Conservation (phyloP, 106 monocot species). For the Narthecium ossifragum region DNA sequence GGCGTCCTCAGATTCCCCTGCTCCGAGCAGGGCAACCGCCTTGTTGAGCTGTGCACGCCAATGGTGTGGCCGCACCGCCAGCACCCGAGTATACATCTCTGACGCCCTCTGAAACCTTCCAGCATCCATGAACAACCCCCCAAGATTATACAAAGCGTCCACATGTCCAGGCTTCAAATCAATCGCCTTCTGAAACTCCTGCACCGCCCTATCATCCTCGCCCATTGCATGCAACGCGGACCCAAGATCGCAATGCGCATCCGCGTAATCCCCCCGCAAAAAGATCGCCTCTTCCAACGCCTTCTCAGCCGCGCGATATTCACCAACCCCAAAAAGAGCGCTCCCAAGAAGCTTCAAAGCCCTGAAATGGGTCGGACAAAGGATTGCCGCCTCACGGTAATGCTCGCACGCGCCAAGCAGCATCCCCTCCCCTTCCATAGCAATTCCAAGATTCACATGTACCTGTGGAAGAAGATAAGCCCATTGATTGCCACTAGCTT, state of each 20-base stretch:
- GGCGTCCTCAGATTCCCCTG: slow-evolving; percentile 78
- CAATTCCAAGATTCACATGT: slow-evolving; percentile 86
- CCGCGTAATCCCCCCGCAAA: slow-evolving; percentile 68
- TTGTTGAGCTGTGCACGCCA: slow-evolving; percentile 95
- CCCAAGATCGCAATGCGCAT: slow-evolving; percentile 92
- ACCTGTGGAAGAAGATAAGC: slow-evolving; percentile 79
- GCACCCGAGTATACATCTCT: slow-evolving; percentile 92
- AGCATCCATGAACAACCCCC: slow-evolving; percentile 82
- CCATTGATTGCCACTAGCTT: slow-evolving; percentile 83
- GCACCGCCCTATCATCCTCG: slow-evolving; percentile 87
- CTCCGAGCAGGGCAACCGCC: slow-evolving; percentile 79
- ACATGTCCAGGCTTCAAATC: slow-evolving; percentile 91
- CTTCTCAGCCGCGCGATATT: slow-evolving; percentile 93
- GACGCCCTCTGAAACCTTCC: slow-evolving; percentile 78
- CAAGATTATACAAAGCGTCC: slow-evolving; percentile 90
- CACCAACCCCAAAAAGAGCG: slow-evolving; percentile 87
- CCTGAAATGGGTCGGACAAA: slow-evolving; percentile 70
- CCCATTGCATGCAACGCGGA: slow-evolving; percentile 82
- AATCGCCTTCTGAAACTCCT: slow-evolving; percentile 97
- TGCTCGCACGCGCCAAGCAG: slow-evolving; percentile 90
- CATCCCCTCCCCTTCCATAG: slow-evolving; percentile 90
- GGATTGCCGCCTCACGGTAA: slow-evolving; percentile 90
- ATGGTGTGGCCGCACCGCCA: slow-evolving; percentile 60
- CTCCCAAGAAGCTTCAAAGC: slow-evolving; percentile 90
- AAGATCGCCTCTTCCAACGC: slow-evolving; percentile 83